phyloP scores from a whole-genome alignment of 2,329 filamentous ascomycete genomes.

The Penicillium sp. region DNA sequence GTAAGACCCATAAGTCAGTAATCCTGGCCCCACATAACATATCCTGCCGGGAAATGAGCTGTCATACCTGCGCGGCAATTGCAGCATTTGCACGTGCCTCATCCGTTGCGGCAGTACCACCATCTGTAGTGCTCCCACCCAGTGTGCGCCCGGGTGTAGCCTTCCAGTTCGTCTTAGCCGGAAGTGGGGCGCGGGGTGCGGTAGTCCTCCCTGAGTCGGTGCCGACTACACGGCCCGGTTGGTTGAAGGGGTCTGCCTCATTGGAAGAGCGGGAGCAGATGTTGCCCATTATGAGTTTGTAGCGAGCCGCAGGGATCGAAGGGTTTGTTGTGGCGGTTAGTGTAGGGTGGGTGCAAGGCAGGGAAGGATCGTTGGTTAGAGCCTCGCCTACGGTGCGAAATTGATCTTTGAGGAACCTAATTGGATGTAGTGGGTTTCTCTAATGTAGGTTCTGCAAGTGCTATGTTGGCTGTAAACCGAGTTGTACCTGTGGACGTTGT shows the following conservation, averaged over 20 bases:
- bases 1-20: background rate
- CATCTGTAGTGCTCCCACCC: slow-evolving; percentile 49
- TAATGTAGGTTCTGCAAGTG: background rate
- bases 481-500: background rate
- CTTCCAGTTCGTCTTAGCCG: slow-evolving; percentile 43
- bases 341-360: background rate
- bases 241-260: slow-evolving; percentile 62
- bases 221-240: slow-evolving; percentile 70
- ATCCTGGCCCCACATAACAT: background rate
- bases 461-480: background rate
- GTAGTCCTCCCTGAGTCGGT: slow-evolving; percentile 49
- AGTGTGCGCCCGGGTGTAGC: slow-evolving; percentile 60
- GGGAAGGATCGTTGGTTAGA: background rate
- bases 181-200: slow-evolving; percentile 52
- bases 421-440: background rate
- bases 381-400: background rate
- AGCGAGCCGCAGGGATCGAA: slow-evolving; percentile 5
- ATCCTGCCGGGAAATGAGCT: background rate
- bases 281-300: slow-evolving; percentile 67
- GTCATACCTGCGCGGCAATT: slow-evolving; percentile 75
- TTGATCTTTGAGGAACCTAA: background rate
- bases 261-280: slow-evolving; percentile 72
- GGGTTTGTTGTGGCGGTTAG: background rate
- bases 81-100: slow-evolving; percentile 73
- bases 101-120: slow-evolving; percentile 15